Conservation (phyloP, 768 basidiomycete species). For the Auricularia heimuer region DNA sequence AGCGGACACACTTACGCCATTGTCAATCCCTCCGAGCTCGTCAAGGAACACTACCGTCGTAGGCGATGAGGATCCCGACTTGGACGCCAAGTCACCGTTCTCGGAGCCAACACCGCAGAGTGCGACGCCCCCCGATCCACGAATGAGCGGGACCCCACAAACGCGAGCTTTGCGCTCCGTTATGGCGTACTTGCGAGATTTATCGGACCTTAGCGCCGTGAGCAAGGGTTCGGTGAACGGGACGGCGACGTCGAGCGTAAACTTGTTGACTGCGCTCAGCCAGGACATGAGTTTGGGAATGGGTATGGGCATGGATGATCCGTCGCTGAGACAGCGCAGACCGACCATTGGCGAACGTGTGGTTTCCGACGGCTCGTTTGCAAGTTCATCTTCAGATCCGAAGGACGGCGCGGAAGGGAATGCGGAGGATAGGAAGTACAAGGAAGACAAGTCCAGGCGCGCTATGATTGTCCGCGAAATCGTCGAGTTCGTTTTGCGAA, state of each 20-base stretch:
- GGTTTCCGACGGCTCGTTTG: slow-evolving; percentile 30
- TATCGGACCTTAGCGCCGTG: slow-evolving; percentile 79
- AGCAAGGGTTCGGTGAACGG: slow-evolving; percentile 42
- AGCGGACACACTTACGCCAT: not conserved
- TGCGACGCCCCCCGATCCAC: not conserved
- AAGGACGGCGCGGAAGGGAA: slow-evolving; percentile 9
- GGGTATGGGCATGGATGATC: slow-evolving; percentile 9
- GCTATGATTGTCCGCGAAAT: slow-evolving; percentile 84
- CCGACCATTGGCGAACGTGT: slow-evolving; percentile 61
- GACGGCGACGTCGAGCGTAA: slow-evolving; percentile 38
- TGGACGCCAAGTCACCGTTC: not conserved
- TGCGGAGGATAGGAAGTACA: slow-evolving; percentile 74
- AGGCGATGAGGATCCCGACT: not conserved
- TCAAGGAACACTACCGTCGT: not conserved
- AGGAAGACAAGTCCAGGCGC: slow-evolving; percentile 82
- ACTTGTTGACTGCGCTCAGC: slow-evolving; percentile 20
- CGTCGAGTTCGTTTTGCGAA: slow-evolving; percentile 53
- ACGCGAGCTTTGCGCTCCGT: slow-evolving; percentile 78
- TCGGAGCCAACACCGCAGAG: not conserved
- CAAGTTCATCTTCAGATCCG: slow-evolving; percentile 1
- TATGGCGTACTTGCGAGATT: slow-evolving; percentile 92
- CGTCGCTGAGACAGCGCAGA: slow-evolving; percentile 42
- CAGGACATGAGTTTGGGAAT: slow-evolving; percentile 25
- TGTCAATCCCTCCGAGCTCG: not conserved
- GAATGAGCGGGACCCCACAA: slow-evolving; percentile 24